These are phyloP conservation scores for Aschersonia sp. DNA, from an alignment of 2,329 filamentous ascomycete species.

Conservation along the genomic window DNA sequence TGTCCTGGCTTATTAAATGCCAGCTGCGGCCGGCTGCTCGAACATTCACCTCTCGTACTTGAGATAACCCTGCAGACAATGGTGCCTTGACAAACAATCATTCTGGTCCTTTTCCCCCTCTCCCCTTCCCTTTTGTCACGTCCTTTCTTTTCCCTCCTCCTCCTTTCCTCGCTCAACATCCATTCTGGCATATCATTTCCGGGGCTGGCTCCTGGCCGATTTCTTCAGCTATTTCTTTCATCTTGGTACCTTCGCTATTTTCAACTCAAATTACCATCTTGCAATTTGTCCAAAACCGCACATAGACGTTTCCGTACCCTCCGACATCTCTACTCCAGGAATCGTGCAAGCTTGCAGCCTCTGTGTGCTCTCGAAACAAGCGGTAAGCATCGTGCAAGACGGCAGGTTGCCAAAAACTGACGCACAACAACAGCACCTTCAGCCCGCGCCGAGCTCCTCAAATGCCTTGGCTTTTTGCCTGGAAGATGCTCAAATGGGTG, in stretches of 20 bases:
- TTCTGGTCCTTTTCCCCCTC: not conserved
- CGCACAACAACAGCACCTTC: not conserved
- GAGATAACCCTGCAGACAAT: not conserved
- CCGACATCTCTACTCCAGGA: too few relatives aligned
- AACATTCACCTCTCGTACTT: not conserved
- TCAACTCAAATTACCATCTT: not conserved
- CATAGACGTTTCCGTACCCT: too few relatives aligned
- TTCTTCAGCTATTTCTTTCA: not conserved
- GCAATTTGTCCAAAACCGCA: not conserved
- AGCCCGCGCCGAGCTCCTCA: not conserved
- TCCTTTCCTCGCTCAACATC: too few relatives aligned
- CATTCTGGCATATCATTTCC: not conserved
- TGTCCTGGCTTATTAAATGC: not conserved
- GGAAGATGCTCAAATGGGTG: slow-evolving; percentile 8
- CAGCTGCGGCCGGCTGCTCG: not conserved
- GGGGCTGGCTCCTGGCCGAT: too few relatives aligned
- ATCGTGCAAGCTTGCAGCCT: too few relatives aligned
- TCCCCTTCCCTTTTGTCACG: not conserved
- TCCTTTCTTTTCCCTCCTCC: not conserved
- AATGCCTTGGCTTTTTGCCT: not conserved
- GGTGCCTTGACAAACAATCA: not conserved
- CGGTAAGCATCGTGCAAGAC: too few relatives aligned
- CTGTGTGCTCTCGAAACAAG: too few relatives aligned
- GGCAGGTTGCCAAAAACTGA: too few relatives aligned
- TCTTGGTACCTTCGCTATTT: not conserved